Evolutionary conservation across 371 early-diverging fungal species (phyloP).

Genomic region (Blastocladiella emersonii): DNA sequence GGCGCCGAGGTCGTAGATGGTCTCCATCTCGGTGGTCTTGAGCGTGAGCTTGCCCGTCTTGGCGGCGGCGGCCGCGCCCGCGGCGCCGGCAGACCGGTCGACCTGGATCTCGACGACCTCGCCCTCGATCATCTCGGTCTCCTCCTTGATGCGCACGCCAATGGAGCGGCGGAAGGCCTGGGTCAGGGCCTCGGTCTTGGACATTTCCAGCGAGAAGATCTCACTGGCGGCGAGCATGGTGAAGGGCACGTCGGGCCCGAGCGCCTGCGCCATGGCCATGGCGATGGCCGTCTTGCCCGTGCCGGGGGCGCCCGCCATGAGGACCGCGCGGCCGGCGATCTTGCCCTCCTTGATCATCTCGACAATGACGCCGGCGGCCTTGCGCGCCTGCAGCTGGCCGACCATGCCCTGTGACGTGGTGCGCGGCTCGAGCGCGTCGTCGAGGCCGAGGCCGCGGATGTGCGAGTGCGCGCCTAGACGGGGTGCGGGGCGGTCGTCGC

Average conservation of each 20-base stretch:
- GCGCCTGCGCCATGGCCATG: constrained; percentile 83
- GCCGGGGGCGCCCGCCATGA: constrained; percentile 95
- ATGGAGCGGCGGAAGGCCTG: constrained; percentile 97
- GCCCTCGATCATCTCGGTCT: constrained; percentile 95
- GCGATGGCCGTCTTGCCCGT: constrained; percentile 92
- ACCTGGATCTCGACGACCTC: constrained; percentile 98
- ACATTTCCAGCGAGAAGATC: constrained; percentile 95
- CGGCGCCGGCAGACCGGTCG: constrained; percentile 69
- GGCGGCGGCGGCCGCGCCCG: too few species aligned
- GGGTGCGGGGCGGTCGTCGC: not conserved
- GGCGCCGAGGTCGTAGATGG: constrained; percentile 94
- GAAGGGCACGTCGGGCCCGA: constrained; percentile 90
- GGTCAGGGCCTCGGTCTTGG: constrained; percentile 94
- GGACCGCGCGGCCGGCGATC: constrained; percentile 91
- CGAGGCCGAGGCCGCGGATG: constrained; percentile 74
- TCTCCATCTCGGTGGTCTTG: constrained; percentile 99
- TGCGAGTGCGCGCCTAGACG: constrained; percentile 90
- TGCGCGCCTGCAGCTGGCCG: constrained; percentile 88
- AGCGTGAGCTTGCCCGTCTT: constrained; percentile 93
- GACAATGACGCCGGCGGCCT: constrained; percentile 84
- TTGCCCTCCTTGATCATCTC: constrained; percentile 88
- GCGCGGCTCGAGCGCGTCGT: constrained; percentile 80
- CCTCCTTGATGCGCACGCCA: constrained; percentile 96
- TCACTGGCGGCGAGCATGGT: constrained; percentile 94
- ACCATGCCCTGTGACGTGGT: constrained; percentile 90